Conservation (phyloP, 495 filamentous ascomycete genomes). For the Penicillium lividum region DNA sequence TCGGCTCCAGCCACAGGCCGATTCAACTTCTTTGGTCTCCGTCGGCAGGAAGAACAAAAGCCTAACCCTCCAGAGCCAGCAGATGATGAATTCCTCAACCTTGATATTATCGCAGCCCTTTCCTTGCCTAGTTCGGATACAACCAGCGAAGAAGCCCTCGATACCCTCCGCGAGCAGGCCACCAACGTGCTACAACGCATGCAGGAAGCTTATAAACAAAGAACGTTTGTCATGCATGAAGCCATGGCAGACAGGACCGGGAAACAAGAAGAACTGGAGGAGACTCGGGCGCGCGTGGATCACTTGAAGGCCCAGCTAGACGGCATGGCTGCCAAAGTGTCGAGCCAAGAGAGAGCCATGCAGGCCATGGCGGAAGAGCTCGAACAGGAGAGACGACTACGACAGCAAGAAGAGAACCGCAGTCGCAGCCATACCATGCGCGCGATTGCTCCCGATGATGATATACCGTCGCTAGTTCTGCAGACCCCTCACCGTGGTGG, state of each 20-base stretch:
- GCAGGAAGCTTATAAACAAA: constrained; percentile 70
- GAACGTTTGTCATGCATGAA: constrained; percentile 59
- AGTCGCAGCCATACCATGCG: constrained; percentile 42
- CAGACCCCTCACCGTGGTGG: constrained; percentile 49
- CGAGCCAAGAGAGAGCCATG: constrained; percentile 66
- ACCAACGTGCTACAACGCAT: constrained; percentile 61
- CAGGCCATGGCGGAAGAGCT: constrained; percentile 63
- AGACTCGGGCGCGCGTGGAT: constrained; percentile 64
- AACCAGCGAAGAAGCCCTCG: constrained; percentile 64
- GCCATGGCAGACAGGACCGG: constrained; percentile 62
- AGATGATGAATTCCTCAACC: constrained; percentile 63
- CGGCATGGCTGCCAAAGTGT: constrained; percentile 68
- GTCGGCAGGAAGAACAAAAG: constrained; percentile 30
- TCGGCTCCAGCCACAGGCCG: constrained; percentile 35
- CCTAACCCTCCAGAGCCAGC: constrained; percentile 35
- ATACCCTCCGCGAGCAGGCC: constrained; percentile 69
- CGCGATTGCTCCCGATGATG: constrained; percentile 34
- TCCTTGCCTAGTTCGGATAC: constrained; percentile 57
- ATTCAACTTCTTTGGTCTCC: constrained; percentile 43
- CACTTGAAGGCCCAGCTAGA: constrained; percentile 75
- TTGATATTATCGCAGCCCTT: constrained; percentile 64
- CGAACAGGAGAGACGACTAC: constrained; percentile 55
- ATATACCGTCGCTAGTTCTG: constrained; percentile 53
- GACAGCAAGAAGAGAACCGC: constrained; percentile 56
- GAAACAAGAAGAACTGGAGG: constrained; percentile 70